Evolutionary conservation across 2,329 filamentous ascomycete genomes (phyloP).

Genomic region (Tolypocladium guangdongense): DNA sequence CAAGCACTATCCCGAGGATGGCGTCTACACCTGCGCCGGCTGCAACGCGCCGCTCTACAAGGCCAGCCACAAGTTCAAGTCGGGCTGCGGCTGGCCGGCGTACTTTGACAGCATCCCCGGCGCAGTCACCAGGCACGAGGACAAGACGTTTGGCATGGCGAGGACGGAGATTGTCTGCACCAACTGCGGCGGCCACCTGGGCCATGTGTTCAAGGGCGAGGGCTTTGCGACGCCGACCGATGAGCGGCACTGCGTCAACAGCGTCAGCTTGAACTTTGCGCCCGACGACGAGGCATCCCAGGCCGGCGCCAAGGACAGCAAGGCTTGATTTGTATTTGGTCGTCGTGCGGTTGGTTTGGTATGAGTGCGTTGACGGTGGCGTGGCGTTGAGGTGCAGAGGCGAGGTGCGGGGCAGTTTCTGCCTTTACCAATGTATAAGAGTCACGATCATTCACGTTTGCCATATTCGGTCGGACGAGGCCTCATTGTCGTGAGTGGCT

Average conservation of each 20-base stretch:
- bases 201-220: constrained; percentile 93
- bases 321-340: constrained; percentile 16
- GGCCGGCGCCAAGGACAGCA: constrained; percentile 21
- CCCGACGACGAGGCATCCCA: constrained; percentile 45
- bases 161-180: constrained; percentile 89
- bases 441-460: background rate
- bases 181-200: constrained; percentile 88
- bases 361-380: background rate
- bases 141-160: constrained; percentile 67
- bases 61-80: constrained; percentile 90
- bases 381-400: background rate
- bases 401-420: background rate
- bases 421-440: background rate
- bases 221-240: constrained; percentile 77
- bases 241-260: constrained; percentile 96
- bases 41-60: constrained; percentile 86
- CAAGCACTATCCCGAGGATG: constrained; percentile 66
- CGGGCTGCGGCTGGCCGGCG: constrained; percentile 93
- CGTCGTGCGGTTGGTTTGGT: background rate
- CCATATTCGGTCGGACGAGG: background rate
- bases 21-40: constrained; percentile 78
- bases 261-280: constrained; percentile 75
- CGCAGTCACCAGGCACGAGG: constrained; percentile 73
- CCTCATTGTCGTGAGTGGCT: background rate
- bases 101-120: constrained; percentile 95